A percentile compares a stretch with the other conserved stretches of the same genome.
Evolutionary conservation across 345 rosid species (phyloP).

Genomic region (Syzygium oleosum): DNA sequence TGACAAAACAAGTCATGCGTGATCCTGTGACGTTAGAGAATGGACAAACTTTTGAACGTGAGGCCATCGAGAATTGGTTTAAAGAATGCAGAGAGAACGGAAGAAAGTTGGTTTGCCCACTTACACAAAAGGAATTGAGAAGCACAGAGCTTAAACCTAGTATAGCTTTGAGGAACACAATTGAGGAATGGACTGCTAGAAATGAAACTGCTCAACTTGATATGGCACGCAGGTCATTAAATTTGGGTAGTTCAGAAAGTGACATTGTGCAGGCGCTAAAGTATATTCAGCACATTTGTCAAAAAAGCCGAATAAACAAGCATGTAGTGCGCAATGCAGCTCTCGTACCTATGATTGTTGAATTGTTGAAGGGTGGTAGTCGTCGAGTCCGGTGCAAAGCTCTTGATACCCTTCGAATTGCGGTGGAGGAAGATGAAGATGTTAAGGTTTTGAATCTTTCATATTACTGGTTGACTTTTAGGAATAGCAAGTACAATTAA

Average conservation of each 20-base stretch:
- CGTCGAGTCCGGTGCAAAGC: slow-evolving; percentile 67
- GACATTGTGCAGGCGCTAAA: slow-evolving; percentile 54
- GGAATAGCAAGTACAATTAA: neutral
- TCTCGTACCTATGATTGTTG: slow-evolving; percentile 65
- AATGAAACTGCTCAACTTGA: slow-evolving; percentile 85
- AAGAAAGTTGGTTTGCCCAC: slow-evolving; percentile 57
- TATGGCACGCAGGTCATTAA: slow-evolving; percentile 61
- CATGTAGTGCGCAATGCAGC: slow-evolving; percentile 55
- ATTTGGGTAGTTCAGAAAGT: slow-evolving; percentile 46
- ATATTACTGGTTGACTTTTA: neutral
- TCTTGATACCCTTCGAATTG: slow-evolving; percentile 65
- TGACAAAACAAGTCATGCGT: slow-evolving; percentile 81
- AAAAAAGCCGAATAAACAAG: slow-evolving; percentile 43
- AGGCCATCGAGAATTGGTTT: slow-evolving; percentile 87
- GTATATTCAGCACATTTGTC: slow-evolving; percentile 47
- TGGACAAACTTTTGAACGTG: slow-evolving; percentile 87
- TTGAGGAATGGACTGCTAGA: slow-evolving; percentile 95
- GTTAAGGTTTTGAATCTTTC: slow-evolving; percentile 46
- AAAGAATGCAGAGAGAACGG: slow-evolving; percentile 62
- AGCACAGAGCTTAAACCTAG: slow-evolving; percentile 64
- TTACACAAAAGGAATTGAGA: slow-evolving; percentile 58
- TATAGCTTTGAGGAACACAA: slow-evolving; percentile 72
- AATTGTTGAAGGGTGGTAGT: slow-evolving; percentile 69
- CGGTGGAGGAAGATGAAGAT: slow-evolving; percentile 72
- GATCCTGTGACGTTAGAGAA: slow-evolving; percentile 87